Evolutionary conservation across 1,139 yeast genomes (phyloP), one percentile per base, ranked within the genome.

Genomic region (Nakaseomyces nivariensis): DNA sequence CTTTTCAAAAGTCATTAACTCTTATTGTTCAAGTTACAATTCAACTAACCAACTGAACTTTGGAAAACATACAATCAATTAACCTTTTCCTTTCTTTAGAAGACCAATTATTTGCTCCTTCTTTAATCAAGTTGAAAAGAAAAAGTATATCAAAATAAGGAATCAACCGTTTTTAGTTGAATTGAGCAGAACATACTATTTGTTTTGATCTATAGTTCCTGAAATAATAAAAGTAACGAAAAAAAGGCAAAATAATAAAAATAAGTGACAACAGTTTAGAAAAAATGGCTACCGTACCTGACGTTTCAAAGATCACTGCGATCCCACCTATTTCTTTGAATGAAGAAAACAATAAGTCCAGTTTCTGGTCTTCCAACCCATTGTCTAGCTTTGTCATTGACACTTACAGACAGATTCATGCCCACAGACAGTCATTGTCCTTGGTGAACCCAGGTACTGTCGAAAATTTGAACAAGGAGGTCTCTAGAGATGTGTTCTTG

Each of bases 381-480:
- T 80, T 87, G 50, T 82, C 86, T 63, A 79, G 88, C 51, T 87
- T 82, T 71, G 74, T 87, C 62, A 82, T 85, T 68, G 86, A 85
- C 66, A 85, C 84, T 54, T 85, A 85, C 71, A 76, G 72, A 64
- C 78, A 82, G 59, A 76, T 92, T 54, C 70, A 80, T 56, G 82
- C 82, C 61, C 95, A 90, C 68, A 82, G 98, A 70, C 76, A 78
- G 54, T 81, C 94, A 9, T 77, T 90, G 56, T 88, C 89, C 52
- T 79, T 92, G 66, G 73, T 79, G 60, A 88, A 89, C 72, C 98
- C 98, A 49, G 98, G 97, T 59, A 85, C 96, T 56, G 81, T 88
- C 68, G 98, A 92, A 74, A 88, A 89, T 74, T 75, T 92, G 68
- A 85, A 81, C 75, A 88, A 88, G 72, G 98, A 92, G 72, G 96